Conservation (phyloP, 768 basidiomycete genomes). For the Trichaptum fuscoviolaceum region DNA sequence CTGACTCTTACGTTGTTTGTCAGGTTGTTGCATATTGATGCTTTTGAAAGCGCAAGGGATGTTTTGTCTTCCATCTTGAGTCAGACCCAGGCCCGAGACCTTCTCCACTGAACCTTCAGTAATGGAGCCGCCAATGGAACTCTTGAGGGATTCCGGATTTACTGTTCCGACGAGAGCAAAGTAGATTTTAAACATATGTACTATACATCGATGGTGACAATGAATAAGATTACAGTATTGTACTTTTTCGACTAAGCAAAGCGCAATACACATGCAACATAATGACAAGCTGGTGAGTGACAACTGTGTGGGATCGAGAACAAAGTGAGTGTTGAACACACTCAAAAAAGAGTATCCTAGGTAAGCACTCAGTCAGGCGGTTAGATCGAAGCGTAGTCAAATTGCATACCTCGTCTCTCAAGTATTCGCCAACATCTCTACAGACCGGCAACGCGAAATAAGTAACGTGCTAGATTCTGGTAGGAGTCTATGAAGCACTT, state of each 20-base stretch:
- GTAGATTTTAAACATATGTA: background rate
- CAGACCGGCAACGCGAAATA: slow-evolving; percentile 9
- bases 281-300: background rate
- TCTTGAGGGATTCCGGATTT: too few species aligned
- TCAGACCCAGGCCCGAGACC: too few species aligned
- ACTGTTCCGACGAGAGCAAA: too few species aligned
- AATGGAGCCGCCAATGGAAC: too few species aligned
- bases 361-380: slow-evolving; percentile 15
- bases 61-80: too few species aligned
- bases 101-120: too few species aligned
- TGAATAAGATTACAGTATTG: background rate
- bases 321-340: slow-evolving; percentile 12
- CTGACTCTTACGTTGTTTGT: too few species aligned
- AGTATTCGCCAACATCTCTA: slow-evolving; percentile 96
- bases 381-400: background rate
- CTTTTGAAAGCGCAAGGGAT: too few species aligned
- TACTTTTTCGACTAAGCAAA: background rate
- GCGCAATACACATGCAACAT: background rate
- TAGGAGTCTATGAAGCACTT: slow-evolving; percentile 21
- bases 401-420: slow-evolving; percentile 81
- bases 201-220: background rate
- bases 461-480: slow-evolving; percentile 7
- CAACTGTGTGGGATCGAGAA: background rate
- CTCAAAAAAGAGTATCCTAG: slow-evolving; percentile 75
- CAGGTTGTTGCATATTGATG: too few species aligned